These are phyloP conservation scores for Cutaneotrichosporon cavernicola DNA, from an alignment of 1,284 basidiomycete species.

Conservation along the genomic window DNA sequence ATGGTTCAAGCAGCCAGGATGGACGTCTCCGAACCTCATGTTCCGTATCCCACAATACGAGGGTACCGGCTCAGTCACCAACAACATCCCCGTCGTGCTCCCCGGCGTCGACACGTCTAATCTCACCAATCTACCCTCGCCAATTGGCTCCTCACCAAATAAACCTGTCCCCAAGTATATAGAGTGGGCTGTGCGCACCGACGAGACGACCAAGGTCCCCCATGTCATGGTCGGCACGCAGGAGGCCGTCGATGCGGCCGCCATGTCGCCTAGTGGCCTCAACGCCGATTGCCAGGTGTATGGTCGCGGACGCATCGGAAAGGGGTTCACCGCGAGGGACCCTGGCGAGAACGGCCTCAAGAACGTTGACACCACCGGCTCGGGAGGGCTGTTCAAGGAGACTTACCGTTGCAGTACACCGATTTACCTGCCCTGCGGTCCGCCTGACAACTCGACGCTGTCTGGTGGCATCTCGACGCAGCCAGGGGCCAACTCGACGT, in stretches of 20 bases:
- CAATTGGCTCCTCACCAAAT: neutral
- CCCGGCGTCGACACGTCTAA: neutral
- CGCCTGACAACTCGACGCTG: neutral
- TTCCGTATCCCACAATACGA: neutral
- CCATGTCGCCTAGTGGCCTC: neutral
- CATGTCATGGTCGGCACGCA: conserved; percentile 2
- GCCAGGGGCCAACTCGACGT: too few species aligned
- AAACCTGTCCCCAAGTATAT: neutral
- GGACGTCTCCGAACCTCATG: conserved; percentile 7
- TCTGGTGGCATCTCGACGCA: too few species aligned
- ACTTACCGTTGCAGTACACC: neutral
- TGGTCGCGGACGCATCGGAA: neutral
- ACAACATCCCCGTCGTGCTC: neutral
- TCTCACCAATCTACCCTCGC: neutral
- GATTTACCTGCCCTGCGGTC: neutral
- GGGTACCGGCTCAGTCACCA: neutral
- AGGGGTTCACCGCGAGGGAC: neutral
- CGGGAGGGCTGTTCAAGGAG: neutral
- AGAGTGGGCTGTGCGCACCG: neutral
- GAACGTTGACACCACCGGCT: neutral
- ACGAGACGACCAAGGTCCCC: neutral
- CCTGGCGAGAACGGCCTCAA: neutral
- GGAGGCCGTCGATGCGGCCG: conserved; percentile 1
- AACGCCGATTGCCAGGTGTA: neutral
- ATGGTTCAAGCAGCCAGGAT: conserved; percentile 6